A percentile compares a stretch with the other conserved stretches of the same genome.
These are phyloP conservation scores for Melocanna baccifera DNA, from an alignment of 176 grass and related monocot genomes.

Conservation along the genomic window DNA sequence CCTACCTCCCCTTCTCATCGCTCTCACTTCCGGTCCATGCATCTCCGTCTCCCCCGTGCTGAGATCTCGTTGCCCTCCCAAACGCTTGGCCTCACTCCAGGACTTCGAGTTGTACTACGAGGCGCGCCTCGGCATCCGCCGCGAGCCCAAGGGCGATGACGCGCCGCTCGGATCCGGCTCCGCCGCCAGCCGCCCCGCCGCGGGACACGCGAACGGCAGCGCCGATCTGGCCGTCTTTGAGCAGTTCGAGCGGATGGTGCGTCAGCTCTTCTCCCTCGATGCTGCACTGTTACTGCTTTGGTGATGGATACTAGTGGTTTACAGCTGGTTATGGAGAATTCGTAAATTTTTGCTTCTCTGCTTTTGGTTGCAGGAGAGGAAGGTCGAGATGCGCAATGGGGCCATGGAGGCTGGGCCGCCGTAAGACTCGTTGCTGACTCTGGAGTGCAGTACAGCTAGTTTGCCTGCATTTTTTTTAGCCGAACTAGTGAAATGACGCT, in stretches of 20 bases:
- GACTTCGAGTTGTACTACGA: slow-evolving; percentile 66
- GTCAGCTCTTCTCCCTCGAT: neutral
- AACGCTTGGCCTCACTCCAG: slow-evolving; percentile 11
- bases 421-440: slow-evolving; percentile 30
- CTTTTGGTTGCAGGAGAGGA: slow-evolving; percentile 50
- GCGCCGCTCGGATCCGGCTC: slow-evolving; percentile 3
- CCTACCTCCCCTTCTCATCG: no score
- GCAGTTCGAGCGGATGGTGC: slow-evolving; percentile 56
- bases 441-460: neutral
- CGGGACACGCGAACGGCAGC: slow-evolving; percentile 18
- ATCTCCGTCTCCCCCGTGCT: neutral
- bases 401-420: slow-evolving; percentile 34
- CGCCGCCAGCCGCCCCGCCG: neutral
- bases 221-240: slow-evolving; percentile 63
- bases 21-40: no score
- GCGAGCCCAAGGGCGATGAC: slow-evolving; percentile 15
- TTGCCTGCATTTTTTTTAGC: neutral
- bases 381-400: slow-evolving; percentile 34
- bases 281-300: neutral
- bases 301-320: neutral
- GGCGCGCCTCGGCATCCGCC: slow-evolving; percentile 47
- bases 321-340: neutral
- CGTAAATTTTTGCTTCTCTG: neutral
- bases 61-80: slow-evolving; percentile 33
- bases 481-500: neutral